Percentiles rank a stretch among this genome's conserved stretches.
Conservation (phyloP, 1,284 basidiomycete genomes). For the Gastroboletus turbinatus region DNA sequence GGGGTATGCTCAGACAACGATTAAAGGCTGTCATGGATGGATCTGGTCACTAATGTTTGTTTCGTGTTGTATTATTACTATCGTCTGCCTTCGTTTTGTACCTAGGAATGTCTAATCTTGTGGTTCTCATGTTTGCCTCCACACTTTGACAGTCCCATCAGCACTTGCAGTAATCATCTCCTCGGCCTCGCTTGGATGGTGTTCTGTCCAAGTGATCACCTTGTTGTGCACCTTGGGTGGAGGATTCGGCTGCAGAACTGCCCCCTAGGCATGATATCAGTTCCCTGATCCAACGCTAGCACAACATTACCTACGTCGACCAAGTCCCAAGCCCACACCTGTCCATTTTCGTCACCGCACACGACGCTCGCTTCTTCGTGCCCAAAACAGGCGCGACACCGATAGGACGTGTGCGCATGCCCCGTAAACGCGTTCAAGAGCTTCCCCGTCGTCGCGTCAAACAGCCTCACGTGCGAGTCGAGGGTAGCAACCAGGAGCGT, state of each 20-base stretch:
- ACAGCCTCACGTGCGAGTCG: slow-evolving; percentile 82
- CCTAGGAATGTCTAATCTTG: background rate
- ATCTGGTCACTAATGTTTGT: slow-evolving; percentile 17
- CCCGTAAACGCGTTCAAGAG: slow-evolving; percentile 85
- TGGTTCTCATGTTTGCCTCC: slow-evolving; percentile 48
- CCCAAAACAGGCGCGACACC: slow-evolving; percentile 82
- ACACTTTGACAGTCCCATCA: slow-evolving; percentile 84
- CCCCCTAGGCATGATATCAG: slow-evolving; percentile 49
- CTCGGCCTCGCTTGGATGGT: slow-evolving; percentile 77
- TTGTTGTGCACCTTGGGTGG: slow-evolving; percentile 78
- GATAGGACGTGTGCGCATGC: slow-evolving; percentile 72
- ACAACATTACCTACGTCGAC: slow-evolving; percentile 66
- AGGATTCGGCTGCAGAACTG: slow-evolving; percentile 61
- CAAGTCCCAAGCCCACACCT: slow-evolving; percentile 90
- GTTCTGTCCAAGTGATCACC: slow-evolving; percentile 88
- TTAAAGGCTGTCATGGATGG: slow-evolving; percentile 34
- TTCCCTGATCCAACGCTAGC: background rate
- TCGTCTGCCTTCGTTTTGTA: background rate
- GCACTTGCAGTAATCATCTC: slow-evolving; percentile 88
- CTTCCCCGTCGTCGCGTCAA: slow-evolving; percentile 84
- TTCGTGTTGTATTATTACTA: slow-evolving; percentile 26
- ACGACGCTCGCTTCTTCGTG: slow-evolving; percentile 81
- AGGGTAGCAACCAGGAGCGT: slow-evolving; percentile 82
- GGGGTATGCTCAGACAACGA: slow-evolving; percentile 29
- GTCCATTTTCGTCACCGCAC: slow-evolving; percentile 88